phyloP scores from a whole-genome alignment of 768 basidiomycete genomes.

The Leccinum imitatum region DNA sequence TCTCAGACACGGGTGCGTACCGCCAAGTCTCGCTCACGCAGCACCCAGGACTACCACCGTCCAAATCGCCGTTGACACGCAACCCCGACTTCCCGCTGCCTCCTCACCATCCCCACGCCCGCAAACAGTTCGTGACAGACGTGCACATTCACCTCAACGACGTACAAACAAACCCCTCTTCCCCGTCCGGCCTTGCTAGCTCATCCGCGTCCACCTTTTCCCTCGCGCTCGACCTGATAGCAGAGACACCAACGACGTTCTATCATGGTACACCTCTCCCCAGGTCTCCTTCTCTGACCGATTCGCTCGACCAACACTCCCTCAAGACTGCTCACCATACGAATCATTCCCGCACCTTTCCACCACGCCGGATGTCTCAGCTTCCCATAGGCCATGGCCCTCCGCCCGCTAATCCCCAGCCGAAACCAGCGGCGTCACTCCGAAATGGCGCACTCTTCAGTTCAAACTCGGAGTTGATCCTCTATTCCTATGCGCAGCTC shows the following conservation, averaged over 20 bases:
- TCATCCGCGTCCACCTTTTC: slow-evolving; percentile 51
- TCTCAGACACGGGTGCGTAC: slow-evolving; percentile 23
- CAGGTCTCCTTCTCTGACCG: slow-evolving; percentile 27
- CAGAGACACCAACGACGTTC: slow-evolving; percentile 41
- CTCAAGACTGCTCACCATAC: slow-evolving; percentile 34
- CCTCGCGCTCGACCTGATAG: slow-evolving; percentile 48
- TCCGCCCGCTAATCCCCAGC: slow-evolving; percentile 24
- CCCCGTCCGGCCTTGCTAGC: slow-evolving; percentile 26
- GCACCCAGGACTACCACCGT: slow-evolving; percentile 1
- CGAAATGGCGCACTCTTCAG: slow-evolving; percentile 47
- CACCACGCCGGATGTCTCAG: slow-evolving; percentile 37
- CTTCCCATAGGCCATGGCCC: slow-evolving; percentile 49
- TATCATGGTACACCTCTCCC: slow-evolving; percentile 39
- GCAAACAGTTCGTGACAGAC: slow-evolving; percentile 69
- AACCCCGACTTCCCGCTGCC: slow-evolving; percentile 52
- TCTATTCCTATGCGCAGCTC: slow-evolving; percentile 85
- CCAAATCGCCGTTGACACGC: slow-evolving; percentile 40
- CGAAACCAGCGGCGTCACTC: slow-evolving; percentile 20
- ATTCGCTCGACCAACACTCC: slow-evolving; percentile 23
- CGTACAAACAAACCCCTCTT: slow-evolving; percentile 15
- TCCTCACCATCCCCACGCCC: slow-evolving; percentile 71
- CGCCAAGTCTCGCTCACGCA: slow-evolving; percentile 7
- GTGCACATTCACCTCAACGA: slow-evolving; percentile 40
- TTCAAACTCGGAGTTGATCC: slow-evolving; percentile 62
- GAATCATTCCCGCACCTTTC: slow-evolving; percentile 30